These are phyloP conservation scores for Pythium dissimile DNA, from an alignment of 352 stramenopile species.

Conservation along the genomic window DNA sequence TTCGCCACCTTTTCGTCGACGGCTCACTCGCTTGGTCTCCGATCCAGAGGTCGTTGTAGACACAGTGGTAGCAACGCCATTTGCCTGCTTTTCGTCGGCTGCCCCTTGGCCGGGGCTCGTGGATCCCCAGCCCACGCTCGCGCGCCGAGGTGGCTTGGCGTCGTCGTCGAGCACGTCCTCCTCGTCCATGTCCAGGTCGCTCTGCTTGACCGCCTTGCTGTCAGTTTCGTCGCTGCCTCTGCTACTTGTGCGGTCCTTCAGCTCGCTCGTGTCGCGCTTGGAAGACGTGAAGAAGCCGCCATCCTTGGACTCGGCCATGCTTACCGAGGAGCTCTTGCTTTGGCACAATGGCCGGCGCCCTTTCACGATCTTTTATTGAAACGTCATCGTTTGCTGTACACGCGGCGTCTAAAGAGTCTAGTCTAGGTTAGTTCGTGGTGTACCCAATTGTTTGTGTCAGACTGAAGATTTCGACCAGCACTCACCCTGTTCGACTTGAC, in stretches of 20 bases:
- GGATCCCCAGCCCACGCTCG: constrained; percentile 63
- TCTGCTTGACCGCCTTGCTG: constrained; percentile 12
- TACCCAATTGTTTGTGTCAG: too few species aligned
- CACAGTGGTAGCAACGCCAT: constrained; percentile 15
- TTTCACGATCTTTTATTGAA: constrained; percentile 10
- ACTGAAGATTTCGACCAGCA: too few species aligned
- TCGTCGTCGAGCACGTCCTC: constrained; percentile 41
- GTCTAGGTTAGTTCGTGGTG: too few species aligned
- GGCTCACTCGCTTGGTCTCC: constrained; percentile 49
- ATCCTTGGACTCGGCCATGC: constrained; percentile 23
- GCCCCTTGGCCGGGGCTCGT: constrained; percentile 13
- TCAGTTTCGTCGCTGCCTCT: constrained; percentile 11
- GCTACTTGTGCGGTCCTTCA: constrained; percentile 9
- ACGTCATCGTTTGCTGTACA: constrained; percentile 1
- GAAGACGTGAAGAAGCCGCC: constrained; percentile 23
- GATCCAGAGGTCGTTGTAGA: constrained; percentile 7
- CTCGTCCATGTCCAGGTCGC: constrained; percentile 38
- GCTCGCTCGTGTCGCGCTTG: constrained; percentile 11
- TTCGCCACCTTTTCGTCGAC: constrained; percentile 58
- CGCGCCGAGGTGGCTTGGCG: constrained; percentile 46
- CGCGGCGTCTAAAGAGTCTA: too few species aligned
- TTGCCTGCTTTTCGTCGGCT: constrained; percentile 23
- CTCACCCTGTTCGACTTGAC: too few species aligned
- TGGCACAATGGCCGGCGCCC: background rate
- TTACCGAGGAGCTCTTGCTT: too few species aligned